Evolutionary conservation across 805 yeast genomes (phyloP).

Genomic region (Cyberlindnera mrakii): DNA sequence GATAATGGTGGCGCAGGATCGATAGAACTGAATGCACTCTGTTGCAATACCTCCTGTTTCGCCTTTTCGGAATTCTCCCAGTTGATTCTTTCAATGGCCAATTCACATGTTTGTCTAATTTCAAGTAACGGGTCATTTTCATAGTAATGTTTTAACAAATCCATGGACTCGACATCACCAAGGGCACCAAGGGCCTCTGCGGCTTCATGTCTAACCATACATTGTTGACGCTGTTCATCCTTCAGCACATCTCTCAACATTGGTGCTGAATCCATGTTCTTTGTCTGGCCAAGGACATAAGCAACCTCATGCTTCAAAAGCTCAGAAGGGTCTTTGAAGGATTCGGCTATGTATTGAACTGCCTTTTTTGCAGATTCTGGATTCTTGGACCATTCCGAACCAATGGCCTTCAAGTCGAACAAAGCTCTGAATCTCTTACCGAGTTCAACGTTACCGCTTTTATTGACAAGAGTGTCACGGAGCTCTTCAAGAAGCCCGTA

Average conservation of each 20-base stretch:
- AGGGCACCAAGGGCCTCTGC: constrained; percentile 98
- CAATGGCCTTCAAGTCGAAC: constrained; percentile 82
- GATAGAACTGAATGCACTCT: constrained; percentile 75
- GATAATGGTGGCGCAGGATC: constrained; percentile 99
- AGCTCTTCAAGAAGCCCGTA: constrained; percentile 51
- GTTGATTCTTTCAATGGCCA: constrained; percentile 89
- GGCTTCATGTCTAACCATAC: constrained; percentile 99
- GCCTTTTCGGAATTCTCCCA: constrained; percentile 78
- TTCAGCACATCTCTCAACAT: constrained; percentile 65
- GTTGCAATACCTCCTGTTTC: constrained; percentile 63
- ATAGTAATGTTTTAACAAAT: constrained; percentile 55
- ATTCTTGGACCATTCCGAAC: constrained; percentile 57
- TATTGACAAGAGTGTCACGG: constrained; percentile 65
- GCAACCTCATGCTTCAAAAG: constrained; percentile 96
- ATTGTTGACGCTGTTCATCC: constrained; percentile 60
- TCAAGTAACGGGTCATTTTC: constrained; percentile 76
- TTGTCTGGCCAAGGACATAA: constrained; percentile 93
- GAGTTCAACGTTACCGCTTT: constrained; percentile 61
- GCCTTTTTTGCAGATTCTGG: constrained; percentile 56
- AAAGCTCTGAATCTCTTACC: constrained; percentile 92
- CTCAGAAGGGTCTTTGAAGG: constrained; percentile 77
- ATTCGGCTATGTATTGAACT: constrained; percentile 76
- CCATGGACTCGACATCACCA: constrained; percentile 71
- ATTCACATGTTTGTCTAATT: constrained; percentile 94
- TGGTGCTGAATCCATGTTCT: constrained; percentile 73